Conservation (phyloP, 768 basidiomycete species). For the Mycena capillaripes region DNA sequence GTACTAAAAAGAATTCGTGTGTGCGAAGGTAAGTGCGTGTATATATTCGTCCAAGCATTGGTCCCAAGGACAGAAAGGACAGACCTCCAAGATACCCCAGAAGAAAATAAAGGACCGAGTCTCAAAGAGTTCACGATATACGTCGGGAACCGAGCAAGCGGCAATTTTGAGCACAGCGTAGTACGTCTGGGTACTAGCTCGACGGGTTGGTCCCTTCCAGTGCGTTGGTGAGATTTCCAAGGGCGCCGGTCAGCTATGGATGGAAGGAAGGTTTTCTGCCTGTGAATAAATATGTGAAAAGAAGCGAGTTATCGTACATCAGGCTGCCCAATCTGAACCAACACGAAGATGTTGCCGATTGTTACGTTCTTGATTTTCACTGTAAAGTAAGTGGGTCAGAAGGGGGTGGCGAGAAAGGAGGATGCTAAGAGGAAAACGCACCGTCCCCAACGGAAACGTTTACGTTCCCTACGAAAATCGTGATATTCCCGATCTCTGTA, state of each 20-base stretch:
- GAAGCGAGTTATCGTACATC: slow-evolving; percentile 17
- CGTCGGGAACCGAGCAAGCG: no score
- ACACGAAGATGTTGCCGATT: slow-evolving; percentile 36
- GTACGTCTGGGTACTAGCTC: no score
- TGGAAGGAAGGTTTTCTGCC: neutral
- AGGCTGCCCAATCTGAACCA: slow-evolving; percentile 39
- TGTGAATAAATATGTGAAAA: neutral
- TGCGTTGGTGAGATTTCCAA: slow-evolving; percentile 16
- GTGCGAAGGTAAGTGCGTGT: no score
- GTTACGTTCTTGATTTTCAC: slow-evolving; percentile 35
- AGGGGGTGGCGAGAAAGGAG: neutral
- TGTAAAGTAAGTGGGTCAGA: neutral
- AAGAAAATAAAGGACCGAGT: no score
- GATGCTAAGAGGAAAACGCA: neutral
- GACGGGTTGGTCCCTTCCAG: neutral
- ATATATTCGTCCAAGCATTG: no score
- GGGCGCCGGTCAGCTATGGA: slow-evolving; percentile 12
- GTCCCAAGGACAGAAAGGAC: no score
- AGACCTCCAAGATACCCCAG: no score
- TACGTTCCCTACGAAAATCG: slow-evolving; percentile 36
- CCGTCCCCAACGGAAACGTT: slow-evolving; percentile 35
- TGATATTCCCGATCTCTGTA: slow-evolving; percentile 38
- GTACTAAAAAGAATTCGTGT: no score
- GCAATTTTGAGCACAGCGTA: no score
- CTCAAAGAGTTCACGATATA: no score